Conservation (phyloP, 129 eudicot genomes). For the Calendula officinalis region DNA sequence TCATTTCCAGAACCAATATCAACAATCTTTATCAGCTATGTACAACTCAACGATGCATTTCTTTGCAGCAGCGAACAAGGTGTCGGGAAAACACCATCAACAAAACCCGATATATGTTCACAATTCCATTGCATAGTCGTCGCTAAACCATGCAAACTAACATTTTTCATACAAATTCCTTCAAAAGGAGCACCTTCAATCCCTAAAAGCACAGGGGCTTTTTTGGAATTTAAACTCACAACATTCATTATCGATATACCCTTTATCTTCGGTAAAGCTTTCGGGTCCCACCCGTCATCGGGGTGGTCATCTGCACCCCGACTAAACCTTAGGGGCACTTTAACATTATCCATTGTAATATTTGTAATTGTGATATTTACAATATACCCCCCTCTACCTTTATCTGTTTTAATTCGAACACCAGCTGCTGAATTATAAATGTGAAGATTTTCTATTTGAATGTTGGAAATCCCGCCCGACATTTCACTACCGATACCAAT, state of each 20-base stretch:
- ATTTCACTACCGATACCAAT: conserved; percentile 97
- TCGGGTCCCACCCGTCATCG: conserved; percentile 70
- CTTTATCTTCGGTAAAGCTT: conserved; percentile 67
- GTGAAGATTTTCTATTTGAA: conserved; percentile 59
- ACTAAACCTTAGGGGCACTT: conserved; percentile 86
- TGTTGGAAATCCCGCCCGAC: conserved; percentile 89
- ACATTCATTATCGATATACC: conserved; percentile 69
- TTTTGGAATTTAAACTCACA: conserved; percentile 52
- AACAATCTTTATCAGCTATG: not conserved
- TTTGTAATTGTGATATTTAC: conserved; percentile 64
- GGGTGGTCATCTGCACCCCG: conserved; percentile 96
- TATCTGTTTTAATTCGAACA: conserved; percentile 79
- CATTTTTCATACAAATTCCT: conserved; percentile 70
- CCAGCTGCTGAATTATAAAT: conserved; percentile 93
- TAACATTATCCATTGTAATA: conserved; percentile 71
- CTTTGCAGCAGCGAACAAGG: conserved; percentile 69
- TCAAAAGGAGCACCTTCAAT: conserved; percentile 84
- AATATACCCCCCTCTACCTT: conserved; percentile 94
- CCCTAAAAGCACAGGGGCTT: conserved; percentile 73
- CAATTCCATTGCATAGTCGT: conserved; percentile 69
- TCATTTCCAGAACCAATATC: not conserved
- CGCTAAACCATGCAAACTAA: conserved; percentile 58
- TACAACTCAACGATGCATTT: conserved; percentile 42
- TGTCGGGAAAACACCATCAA: conserved; percentile 56
- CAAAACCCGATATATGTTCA: conserved; percentile 63